Evolutionary conservation across 306 rosid species (phyloP).

Genomic region (Crotalaria pallida): DNA sequence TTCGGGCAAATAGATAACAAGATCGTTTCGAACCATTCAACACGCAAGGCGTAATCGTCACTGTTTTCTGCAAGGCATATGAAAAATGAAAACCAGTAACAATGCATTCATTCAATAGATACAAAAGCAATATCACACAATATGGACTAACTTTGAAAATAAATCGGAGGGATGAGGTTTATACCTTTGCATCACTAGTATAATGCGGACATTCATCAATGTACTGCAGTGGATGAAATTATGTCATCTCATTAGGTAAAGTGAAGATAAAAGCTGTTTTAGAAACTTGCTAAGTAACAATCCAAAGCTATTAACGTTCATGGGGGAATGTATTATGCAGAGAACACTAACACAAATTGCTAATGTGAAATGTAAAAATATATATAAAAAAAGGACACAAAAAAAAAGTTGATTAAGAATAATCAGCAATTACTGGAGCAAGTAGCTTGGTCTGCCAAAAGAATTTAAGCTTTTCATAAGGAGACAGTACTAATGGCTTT

Average conservation of each 20-base stretch:
- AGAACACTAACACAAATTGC: not conserved
- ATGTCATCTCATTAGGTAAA: not conserved
- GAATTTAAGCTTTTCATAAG: not conserved
- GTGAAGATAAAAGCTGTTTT: conserved; percentile 11
- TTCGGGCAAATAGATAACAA: conserved; percentile 45
- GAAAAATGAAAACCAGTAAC: not conserved
- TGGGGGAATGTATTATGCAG: not conserved
- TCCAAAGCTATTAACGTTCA: not conserved
- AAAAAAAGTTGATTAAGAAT: not conserved
- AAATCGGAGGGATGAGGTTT: conserved; percentile 3
- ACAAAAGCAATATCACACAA: conserved; percentile 7
- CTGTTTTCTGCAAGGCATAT: conserved; percentile 31
- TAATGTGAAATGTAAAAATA: not conserved
- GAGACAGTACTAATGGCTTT: not conserved
- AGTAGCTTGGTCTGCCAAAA: not conserved
- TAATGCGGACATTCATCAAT: conserved; percentile 38
- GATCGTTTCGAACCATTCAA: conserved; percentile 39
- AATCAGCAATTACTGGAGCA: not conserved
- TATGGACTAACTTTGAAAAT: not conserved
- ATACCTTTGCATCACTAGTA: conserved; percentile 43
- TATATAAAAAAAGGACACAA: not conserved
- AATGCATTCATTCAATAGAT: not conserved
- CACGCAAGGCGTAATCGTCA: conserved; percentile 30
- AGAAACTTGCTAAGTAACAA: not conserved
- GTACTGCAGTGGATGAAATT: conserved; percentile 31